These are phyloP conservation scores for Lavandula angustifolia DNA, from an alignment of 257 asterid species.

Conservation along the genomic window DNA sequence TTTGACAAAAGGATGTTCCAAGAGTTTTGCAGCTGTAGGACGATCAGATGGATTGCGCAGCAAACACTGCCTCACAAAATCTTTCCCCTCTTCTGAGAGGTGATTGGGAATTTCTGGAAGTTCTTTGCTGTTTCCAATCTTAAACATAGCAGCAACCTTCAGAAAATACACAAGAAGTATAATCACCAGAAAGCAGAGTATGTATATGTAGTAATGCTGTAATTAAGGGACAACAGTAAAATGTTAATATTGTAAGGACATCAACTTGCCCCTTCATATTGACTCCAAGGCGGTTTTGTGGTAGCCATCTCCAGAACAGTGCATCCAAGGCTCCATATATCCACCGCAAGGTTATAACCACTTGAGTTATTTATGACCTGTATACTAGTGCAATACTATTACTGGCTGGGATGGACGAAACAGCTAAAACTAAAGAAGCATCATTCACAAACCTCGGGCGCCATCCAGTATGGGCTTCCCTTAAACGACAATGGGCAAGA, in stretches of 20 bases:
- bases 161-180: slow-evolving; percentile 20
- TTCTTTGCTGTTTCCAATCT: slow-evolving; percentile 56
- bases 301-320: slow-evolving; percentile 75
- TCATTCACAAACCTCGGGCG: slow-evolving; percentile 57
- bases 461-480: slow-evolving; percentile 74
- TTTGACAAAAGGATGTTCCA: slow-evolving; percentile 58
- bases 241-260: slow-evolving; percentile 14
- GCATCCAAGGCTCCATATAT: slow-evolving; percentile 85
- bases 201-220: background rate
- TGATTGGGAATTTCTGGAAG: slow-evolving; percentile 56
- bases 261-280: slow-evolving; percentile 61
- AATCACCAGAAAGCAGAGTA: background rate
- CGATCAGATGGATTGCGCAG: slow-evolving; percentile 54
- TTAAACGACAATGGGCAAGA: slow-evolving; percentile 54
- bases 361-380: slow-evolving; percentile 53
- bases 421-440: slow-evolving; percentile 20
- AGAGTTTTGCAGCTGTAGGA: slow-evolving; percentile 59
- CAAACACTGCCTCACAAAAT: slow-evolving; percentile 58
- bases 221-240: background rate
- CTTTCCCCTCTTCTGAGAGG: slow-evolving; percentile 58
- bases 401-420: slow-evolving; percentile 18
- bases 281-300: slow-evolving; percentile 71
- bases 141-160: slow-evolving; percentile 58
- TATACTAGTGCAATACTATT: slow-evolving; percentile 17
- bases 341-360: slow-evolving; percentile 60